Base-by-base conservation (phyloP, 768 basidiomycete genomes). In the Lentinus tigrinus region DNA sequence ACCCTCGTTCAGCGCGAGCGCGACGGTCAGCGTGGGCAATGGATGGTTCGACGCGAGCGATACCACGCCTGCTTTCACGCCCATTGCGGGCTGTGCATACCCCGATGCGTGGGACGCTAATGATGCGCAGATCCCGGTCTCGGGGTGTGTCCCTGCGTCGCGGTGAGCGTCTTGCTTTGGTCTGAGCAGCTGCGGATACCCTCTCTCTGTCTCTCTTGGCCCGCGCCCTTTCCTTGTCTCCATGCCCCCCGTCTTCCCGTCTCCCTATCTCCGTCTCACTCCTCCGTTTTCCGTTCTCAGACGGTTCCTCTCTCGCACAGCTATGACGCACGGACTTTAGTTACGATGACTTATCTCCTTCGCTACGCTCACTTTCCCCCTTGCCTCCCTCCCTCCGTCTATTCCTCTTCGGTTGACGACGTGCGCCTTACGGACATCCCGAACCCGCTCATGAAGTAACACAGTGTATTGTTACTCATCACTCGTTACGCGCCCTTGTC, bases 21-120 rank as follows among this genome's bases (percentile, higher is more conserved):
- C 71, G 10, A 77, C 79, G 4, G 78, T 80, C 36, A 74, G 71
- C 58, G 64, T 71, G 0, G 82, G 77, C 3, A 71, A 76, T 60
- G 88, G 87, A 2, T 88, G 87, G 88, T 74, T 75, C 37, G 75
- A 85, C 62, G 28, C 67, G 4, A 60, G 67, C 42, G 84, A 87
- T 63, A 81, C 74, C 1, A 73, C 69, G 8, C 69, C 72, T 27
- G 84, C 81, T 21, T 83, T 78, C 64, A 84, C 83, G 17, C 74
- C 82, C 23, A 79, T 89, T 40, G 68, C 74, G 44, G 87, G 85
- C 11, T 90, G 88, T 63, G 72, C 70, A 52, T 89, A 89, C 68
- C 86, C 84, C 7, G 72, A 82, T 64, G 75, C 83, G 51, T 89
- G 85, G 84, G 74, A 82, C 63, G 85, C 84, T 40, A 24, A 52